Evolutionary conservation across 306 rosid species (phyloP), one percentile per base, ranked within the genome.

Genomic region (Prosopis cineraria): DNA sequence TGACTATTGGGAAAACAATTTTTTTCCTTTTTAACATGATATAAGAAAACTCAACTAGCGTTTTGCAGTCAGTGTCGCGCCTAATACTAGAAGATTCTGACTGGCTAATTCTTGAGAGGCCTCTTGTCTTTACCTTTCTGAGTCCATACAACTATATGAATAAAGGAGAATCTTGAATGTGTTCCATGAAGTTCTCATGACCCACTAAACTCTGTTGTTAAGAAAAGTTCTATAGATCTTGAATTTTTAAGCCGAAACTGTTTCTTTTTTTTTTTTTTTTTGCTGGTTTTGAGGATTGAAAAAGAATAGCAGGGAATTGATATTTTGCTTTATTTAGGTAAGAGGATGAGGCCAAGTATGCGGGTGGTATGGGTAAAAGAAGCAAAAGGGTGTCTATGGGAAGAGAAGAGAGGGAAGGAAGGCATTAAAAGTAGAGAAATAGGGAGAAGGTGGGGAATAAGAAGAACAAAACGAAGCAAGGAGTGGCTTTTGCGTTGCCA

Each of bases 391-490:
- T 66, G 34, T 78, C 41, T 50, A 63, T 62, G 66, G 20, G 58
- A 69, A 56, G 59, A 82, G 55, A 24, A 83, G 22, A 78, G 58
- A 55, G 77, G 82, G 74, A 70, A 60, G 82, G 78, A 71, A 77
- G 53, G 65, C 80, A 78, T 87, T 69, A 86, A 86, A 90, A 88
- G 89, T 79, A 88, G 88, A 88, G 83, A 79, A 80, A 77, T 68
- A 74, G 83, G 79, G 75, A 50, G 67, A 73, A 74, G 86, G 85
- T 77, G 68, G 83, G 88, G 87, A 80, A 80, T 79, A 27, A 79
- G 70, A 78, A 17, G 66, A 63, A 34, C 56, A 64, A 66, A 55
- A 87, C 50, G 17, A 78, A 82, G 62, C 79, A 84, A 82, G 62
- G 76, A 59, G 55, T 70, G 76, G 84, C 87, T 88, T 82, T 90